A percentile compares a stretch with the other conserved stretches of the same genome.
phyloP scores from a whole-genome alignment of 2,329 filamentous ascomycete species.

The Penicillium sp. region DNA sequence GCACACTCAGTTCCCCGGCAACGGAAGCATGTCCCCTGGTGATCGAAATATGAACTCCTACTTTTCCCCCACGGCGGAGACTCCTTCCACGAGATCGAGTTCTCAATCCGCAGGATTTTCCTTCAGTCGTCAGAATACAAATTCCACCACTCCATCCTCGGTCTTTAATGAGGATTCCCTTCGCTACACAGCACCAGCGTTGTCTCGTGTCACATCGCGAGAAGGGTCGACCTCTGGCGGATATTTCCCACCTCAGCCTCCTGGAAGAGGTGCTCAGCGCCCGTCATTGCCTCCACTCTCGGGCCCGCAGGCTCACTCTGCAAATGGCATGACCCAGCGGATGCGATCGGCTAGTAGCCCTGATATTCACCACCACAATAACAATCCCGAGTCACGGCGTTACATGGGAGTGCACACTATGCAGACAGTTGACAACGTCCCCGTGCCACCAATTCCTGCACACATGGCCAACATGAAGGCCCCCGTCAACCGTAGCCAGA shows the following conservation, averaged over 20 bases:
- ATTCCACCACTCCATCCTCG: conserved; percentile 51
- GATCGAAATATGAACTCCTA: conserved; percentile 75
- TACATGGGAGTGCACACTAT: conserved; percentile 57
- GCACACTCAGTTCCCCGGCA: conserved; percentile 58
- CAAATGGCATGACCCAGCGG: conserved; percentile 60
- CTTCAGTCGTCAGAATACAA: conserved; percentile 72
- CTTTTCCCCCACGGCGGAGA: conserved; percentile 80
- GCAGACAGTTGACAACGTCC: conserved; percentile 58
- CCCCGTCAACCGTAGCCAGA: conserved; percentile 73
- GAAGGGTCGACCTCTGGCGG: conserved; percentile 67
- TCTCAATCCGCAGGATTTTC: conserved; percentile 64
- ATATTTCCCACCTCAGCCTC: conserved; percentile 63
- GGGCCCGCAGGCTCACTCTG: conserved; percentile 50
- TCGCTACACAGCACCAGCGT: conserved; percentile 84
- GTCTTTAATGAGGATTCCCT: conserved; percentile 70
- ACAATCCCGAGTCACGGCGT: conserved; percentile 41
- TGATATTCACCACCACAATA: conserved; percentile 73
- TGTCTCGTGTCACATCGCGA: conserved; percentile 76
- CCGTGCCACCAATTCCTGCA: conserved; percentile 74
- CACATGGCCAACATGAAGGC: conserved; percentile 62
- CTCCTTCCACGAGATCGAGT: conserved; percentile 57
- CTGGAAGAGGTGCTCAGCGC: conserved; percentile 59
- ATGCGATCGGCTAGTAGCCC: conserved; percentile 93
- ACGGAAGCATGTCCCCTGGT: conserved; percentile 57
- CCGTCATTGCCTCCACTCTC: conserved; percentile 76